These are phyloP conservation scores for Lolium multiflorum DNA, from an alignment of 176 grass and related monocot genomes.

Conservation along the genomic window DNA sequence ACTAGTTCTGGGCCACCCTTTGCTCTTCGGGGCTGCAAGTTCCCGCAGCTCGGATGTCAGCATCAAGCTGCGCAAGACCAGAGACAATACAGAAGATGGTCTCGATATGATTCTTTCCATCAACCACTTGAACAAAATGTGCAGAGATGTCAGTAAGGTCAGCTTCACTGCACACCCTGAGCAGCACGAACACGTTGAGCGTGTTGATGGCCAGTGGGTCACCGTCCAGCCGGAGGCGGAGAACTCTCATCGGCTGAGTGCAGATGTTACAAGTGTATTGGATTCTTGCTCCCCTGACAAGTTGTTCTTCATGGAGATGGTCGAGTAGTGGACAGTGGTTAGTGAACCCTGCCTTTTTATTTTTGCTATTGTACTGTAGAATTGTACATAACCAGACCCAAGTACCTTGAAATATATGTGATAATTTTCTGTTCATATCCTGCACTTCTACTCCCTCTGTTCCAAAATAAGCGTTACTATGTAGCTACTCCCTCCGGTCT, in stretches of 20 bases:
- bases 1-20: conserved; percentile 55
- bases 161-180: conserved; percentile 53
- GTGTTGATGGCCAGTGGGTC: conserved; percentile 48
- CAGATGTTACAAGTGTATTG: conserved; percentile 50
- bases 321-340: conserved; percentile 42
- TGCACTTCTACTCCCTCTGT: neutral
- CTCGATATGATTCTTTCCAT: conserved; percentile 81
- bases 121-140: conserved; percentile 64
- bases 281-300: conserved; percentile 59
- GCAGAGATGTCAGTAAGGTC: conserved; percentile 67
- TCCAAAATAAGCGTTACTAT: too few species aligned
- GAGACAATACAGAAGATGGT: conserved; percentile 21
- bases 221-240: conserved; percentile 43
- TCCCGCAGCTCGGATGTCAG: conserved; percentile 54
- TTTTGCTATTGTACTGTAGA: conserved; percentile 25
- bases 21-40: conserved; percentile 66
- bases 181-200: conserved; percentile 59
- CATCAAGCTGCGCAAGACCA: conserved; percentile 50
- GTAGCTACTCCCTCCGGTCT: too few species aligned
- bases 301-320: conserved; percentile 62
- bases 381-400: conserved; percentile 30
- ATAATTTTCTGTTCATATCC: neutral
- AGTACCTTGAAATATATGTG: neutral
- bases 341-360: conserved; percentile 28
- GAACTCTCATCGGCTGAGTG: conserved; percentile 60